Evolutionary conservation across 2,329 filamentous ascomycete species (phyloP).

Genomic region (Macrophomina phaseolina): DNA sequence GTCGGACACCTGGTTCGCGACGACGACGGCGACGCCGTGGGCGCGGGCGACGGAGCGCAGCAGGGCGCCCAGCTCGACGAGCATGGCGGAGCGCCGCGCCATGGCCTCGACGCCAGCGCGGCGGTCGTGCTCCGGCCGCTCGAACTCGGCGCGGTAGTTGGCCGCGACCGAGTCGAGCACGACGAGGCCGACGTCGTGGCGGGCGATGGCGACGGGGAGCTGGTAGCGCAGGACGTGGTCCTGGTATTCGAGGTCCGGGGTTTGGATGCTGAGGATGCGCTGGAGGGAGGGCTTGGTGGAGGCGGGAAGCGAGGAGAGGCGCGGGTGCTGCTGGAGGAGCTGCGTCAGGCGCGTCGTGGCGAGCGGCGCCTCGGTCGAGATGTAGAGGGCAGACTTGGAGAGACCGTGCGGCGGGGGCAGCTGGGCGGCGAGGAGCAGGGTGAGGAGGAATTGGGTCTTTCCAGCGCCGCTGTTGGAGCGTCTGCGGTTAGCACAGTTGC

Average conservation of each 20-base stretch:
- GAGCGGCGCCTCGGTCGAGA: slow-evolving; percentile 88
- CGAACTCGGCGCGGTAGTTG: slow-evolving; percentile 93
- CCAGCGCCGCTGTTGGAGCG: slow-evolving; percentile 70
- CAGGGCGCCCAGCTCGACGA: slow-evolving; percentile 76
- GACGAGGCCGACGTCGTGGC: slow-evolving; percentile 79
- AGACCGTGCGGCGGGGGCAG: slow-evolving; percentile 76
- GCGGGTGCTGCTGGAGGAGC: slow-evolving; percentile 71
- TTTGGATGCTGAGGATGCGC: slow-evolving; percentile 78
- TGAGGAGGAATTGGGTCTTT: slow-evolving; percentile 92
- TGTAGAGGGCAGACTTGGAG: slow-evolving; percentile 80
- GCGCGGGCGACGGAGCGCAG: slow-evolving; percentile 77
- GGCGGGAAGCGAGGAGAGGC: slow-evolving; percentile 55
- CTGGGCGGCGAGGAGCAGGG: slow-evolving; percentile 82
- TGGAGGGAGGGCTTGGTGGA: slow-evolving; percentile 68
- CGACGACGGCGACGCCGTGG: slow-evolving; percentile 81
- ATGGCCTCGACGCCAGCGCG: slow-evolving; percentile 52
- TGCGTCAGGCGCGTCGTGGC: slow-evolving; percentile 82
- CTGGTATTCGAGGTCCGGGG: slow-evolving; percentile 89
- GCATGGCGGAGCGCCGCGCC: slow-evolving; percentile 75
- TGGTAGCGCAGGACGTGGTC: slow-evolving; percentile 95
- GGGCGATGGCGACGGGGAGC: slow-evolving; percentile 80
- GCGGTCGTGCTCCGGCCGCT: slow-evolving; percentile 56
- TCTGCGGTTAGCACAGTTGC: not conserved
- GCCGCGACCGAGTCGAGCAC: slow-evolving; percentile 92
- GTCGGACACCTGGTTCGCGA: slow-evolving; percentile 95